These are phyloP conservation scores for Groenewaldozyma tartarivorans DNA, from an alignment of 805 yeast species.

Conservation along the genomic window DNA sequence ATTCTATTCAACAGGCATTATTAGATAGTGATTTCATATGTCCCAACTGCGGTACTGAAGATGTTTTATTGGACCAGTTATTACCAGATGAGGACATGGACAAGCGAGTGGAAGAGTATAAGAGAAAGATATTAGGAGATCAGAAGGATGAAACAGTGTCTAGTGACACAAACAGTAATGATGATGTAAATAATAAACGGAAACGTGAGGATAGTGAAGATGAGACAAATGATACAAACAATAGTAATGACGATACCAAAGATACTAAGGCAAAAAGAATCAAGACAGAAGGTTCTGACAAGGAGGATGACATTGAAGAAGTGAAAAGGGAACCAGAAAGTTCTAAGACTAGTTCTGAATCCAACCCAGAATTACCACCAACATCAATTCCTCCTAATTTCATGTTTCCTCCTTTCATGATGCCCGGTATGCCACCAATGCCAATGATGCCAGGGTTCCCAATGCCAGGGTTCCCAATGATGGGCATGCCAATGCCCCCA, in stretches of 20 bases:
- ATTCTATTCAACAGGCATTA: slow-evolving; percentile 53
- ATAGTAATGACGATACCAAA: neutral
- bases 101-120: slow-evolving; percentile 40
- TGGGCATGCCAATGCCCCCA: slow-evolving; percentile 5
- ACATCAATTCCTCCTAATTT: neutral
- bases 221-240: neutral
- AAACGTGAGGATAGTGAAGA: slow-evolving; percentile 5
- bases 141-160: slow-evolving; percentile 1
- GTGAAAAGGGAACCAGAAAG: neutral
- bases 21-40: slow-evolving; percentile 82
- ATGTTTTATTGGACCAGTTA: slow-evolving; percentile 66
- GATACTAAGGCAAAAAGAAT: neutral
- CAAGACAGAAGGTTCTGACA: neutral
- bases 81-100: slow-evolving; percentile 52
- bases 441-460: slow-evolving; percentile 3
- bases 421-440: slow-evolving; percentile 13
- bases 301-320: neutral
- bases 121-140: slow-evolving; percentile 5
- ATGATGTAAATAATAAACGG: slow-evolving; percentile 2
- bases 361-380: slow-evolving; percentile 1
- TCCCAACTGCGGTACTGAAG: slow-evolving; percentile 73
- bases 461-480: slow-evolving; percentile 5
- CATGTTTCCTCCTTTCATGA: slow-evolving; percentile 7
- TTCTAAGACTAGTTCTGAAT: neutral
- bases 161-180: neutral